Evolutionary conservation across 1,284 basidiomycete species (phyloP), one percentile per base, ranked within the genome.

Genomic region (Sporisorium reilianum): DNA sequence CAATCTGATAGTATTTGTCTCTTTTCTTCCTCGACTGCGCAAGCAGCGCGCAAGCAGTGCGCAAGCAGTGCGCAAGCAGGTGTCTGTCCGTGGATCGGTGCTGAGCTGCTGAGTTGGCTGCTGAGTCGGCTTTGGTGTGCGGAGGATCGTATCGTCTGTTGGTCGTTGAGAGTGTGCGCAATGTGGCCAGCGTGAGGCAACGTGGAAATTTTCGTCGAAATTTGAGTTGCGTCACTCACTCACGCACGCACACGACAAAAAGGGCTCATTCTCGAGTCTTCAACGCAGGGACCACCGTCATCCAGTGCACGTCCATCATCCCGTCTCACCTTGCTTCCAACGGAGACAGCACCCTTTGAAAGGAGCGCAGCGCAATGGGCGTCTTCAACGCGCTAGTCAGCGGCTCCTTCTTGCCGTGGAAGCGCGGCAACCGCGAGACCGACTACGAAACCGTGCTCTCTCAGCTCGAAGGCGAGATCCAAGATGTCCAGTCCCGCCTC

Each of bases 401-500:
- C 20, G 68, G 73, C 48, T 62, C 64, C 26, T 72, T 75, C 44
- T 55, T 75, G 11, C 68, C 68, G 7, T 75, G 68, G 68, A 57
- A 55, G 30, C 55, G 72, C n/a, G 36, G 57, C 48, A 75, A 64
- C 22, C 60, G 64, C 41, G 73, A 75, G 38, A 75, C 79, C 34
- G 88, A 88, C 80, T 89, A 88, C 74, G 88, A 89, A 64, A 86
- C 86, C 3, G 82, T 88, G 25, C 86, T 89, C 12, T 83, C 86
- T 5, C 81, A 81, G 1, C 84, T 89, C 11, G 86, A 87, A 18
- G 80, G 82, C 22, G 86, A 88, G 28, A 88, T 89, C 69, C 78
- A 83, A 30, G 83, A 85, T 16, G 86, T 87, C 25, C 92, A 96
- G 85, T 89, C 90, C 36, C 89, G 90, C 64, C 90, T 99, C 9